phyloP scores from a whole-genome alignment of 2,329 filamentous ascomycete genomes.

The Rugonectria rugulosa region DNA sequence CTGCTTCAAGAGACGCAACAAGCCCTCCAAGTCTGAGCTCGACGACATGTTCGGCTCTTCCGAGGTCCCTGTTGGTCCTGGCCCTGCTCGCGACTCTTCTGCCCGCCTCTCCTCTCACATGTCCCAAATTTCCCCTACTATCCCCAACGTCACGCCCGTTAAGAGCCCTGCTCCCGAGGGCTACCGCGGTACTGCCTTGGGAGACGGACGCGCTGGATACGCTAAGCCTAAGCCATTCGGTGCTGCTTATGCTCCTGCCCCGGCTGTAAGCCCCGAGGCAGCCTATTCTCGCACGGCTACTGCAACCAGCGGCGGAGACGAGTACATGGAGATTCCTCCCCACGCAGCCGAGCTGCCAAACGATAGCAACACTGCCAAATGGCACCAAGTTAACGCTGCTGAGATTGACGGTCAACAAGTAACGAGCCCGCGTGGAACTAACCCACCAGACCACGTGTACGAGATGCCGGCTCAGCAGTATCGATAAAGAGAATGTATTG shows the following conservation, averaged over 20 bases:
- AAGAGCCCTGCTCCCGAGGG: conserved; percentile 42
- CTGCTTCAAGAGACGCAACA: conserved; percentile 43
- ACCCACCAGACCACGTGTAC: conserved; percentile 47
- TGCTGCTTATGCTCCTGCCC: conserved; percentile 23
- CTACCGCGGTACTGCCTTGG: conserved; percentile 50
- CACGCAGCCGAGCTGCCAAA: conserved; percentile 45
- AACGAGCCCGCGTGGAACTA: conserved; percentile 33
- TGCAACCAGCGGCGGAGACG: conserved; percentile 1
- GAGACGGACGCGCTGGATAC: conserved; percentile 49
- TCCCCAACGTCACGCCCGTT: conserved; percentile 19
- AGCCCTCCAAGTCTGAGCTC: conserved; percentile 43
- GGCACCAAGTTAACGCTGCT: conserved; percentile 46
- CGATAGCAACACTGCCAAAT: conserved; percentile 42
- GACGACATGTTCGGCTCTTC: conserved; percentile 53
- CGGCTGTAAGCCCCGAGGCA: conserved; percentile 31
- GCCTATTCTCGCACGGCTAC: conserved; percentile 35
- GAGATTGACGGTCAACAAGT: conserved; percentile 50
- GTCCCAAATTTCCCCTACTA: conserved; percentile 38
- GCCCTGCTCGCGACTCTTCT: conserved; percentile 31
- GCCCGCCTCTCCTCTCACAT: conserved; percentile 36
- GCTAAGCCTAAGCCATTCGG: conserved; percentile 49
- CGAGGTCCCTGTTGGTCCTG: conserved; percentile 50
- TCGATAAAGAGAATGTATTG: conserved; percentile 35
- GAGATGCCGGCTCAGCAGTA: conserved; percentile 53
- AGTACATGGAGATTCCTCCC: conserved; percentile 10